Conservation (phyloP, 441 rosid species). For the Viola pubescens region DNA sequence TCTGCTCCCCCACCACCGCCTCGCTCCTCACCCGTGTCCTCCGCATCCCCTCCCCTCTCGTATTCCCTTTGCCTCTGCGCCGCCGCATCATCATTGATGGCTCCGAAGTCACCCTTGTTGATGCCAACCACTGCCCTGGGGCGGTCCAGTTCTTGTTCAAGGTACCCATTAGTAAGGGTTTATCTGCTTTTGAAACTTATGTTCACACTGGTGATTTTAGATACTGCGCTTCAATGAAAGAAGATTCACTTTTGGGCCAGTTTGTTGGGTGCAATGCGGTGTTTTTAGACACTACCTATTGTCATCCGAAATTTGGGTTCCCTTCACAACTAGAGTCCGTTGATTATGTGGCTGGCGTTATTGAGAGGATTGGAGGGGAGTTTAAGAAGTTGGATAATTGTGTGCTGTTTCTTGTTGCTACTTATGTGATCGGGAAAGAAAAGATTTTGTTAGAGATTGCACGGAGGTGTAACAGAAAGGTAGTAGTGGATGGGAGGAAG, state of each 20-base stretch:
- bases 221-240: constrained; percentile 42
- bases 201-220: constrained; percentile 88
- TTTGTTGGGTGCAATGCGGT: constrained; percentile 68
- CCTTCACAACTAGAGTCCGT: constrained; percentile 67
- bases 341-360: constrained; percentile 50
- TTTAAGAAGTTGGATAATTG: constrained; percentile 19
- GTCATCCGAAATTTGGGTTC: constrained; percentile 67
- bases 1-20: constrained; percentile 62
- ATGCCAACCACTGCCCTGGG: constrained; percentile 89
- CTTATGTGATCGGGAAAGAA: constrained; percentile 86
- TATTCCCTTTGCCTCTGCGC: constrained; percentile 41
- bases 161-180: constrained; percentile 23
- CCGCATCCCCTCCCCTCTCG: constrained; percentile 38
- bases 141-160: constrained; percentile 77
- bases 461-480: constrained; percentile 46
- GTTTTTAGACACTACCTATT: constrained; percentile 78
- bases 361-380: constrained; percentile 42
- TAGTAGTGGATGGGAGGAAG: constrained; percentile 61
- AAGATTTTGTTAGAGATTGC: constrained; percentile 64
- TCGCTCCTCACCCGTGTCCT: constrained; percentile 47
- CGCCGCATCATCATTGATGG: constrained; percentile 47
- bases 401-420: constrained; percentile 78
- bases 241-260: constrained; percentile 29
- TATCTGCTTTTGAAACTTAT: constrained; percentile 34
- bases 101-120: constrained; percentile 48